Evolutionary conservation across 176 grass and related monocot species (phyloP).

Genomic region (Typha latifolia): DNA sequence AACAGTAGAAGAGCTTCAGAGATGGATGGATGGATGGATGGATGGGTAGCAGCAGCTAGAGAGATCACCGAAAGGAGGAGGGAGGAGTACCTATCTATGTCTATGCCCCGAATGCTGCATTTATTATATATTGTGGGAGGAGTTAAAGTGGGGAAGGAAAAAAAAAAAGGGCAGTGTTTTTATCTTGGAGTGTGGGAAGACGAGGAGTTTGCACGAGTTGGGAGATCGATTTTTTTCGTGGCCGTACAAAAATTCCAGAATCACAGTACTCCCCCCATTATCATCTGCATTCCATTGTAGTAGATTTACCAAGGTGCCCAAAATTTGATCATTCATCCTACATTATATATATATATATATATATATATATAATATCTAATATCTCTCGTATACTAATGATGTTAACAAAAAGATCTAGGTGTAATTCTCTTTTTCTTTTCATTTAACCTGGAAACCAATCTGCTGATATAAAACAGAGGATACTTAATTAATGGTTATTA

Average conservation of each 20-base stretch:
- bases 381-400: too few species aligned
- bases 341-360: too few species aligned
- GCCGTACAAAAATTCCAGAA: conserved; percentile 20
- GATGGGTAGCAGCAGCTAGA: not conserved
- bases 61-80: too few species aligned
- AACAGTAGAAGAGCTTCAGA: not conserved
- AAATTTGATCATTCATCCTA: not conserved
- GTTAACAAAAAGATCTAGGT: too few species aligned
- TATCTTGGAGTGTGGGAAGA: conserved; percentile 1
- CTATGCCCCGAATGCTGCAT: too few species aligned
- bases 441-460: too few species aligned
- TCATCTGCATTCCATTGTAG: not conserved
- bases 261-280: not conserved
- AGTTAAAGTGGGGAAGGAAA: not conserved
- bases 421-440: too few species aligned
- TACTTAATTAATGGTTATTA: too few species aligned
- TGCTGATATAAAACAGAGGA: too few species aligned
- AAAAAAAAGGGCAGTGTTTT: not conserved
- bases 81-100: too few species aligned
- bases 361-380: too few species aligned
- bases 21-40: conserved; percentile 2
- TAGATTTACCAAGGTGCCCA: conserved; percentile 4
- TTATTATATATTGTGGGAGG: too few species aligned
- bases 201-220: conserved; percentile 22
- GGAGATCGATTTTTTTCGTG: conserved; percentile 19